Conservation (phyloP, 345 rosid genomes). For the Populus tremula region DNA sequence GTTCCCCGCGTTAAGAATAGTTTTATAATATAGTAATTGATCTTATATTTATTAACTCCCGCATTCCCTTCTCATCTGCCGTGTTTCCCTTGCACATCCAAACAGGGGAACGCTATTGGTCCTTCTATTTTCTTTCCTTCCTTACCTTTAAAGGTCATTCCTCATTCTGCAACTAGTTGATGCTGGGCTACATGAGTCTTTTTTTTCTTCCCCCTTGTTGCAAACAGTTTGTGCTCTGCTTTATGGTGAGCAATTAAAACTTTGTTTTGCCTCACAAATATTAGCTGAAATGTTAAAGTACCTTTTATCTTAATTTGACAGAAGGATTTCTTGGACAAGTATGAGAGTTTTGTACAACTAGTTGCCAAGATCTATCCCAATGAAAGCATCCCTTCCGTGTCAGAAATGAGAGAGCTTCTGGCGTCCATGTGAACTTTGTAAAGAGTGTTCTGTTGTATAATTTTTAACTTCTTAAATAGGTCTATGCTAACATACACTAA, state of each 20-base stretch:
- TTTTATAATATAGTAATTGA: background rate
- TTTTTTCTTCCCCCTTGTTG: background rate
- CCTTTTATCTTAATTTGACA: conserved; percentile 31
- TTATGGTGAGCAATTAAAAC: background rate
- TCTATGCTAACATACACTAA: conserved; percentile 22
- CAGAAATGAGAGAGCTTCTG: conserved; percentile 76
- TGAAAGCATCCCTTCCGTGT: conserved; percentile 65
- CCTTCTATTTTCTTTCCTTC: background rate
- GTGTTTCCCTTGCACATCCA: background rate
- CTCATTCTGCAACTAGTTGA: background rate
- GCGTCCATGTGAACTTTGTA: conserved; percentile 66
- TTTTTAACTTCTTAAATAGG: background rate
- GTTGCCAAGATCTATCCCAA: conserved; percentile 84
- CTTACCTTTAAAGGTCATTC: background rate
- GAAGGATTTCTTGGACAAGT: conserved; percentile 95
- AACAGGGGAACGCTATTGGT: background rate
- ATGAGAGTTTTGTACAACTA: conserved; percentile 83
- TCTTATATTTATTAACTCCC: background rate
- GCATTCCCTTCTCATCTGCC: background rate
- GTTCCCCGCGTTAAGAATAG: background rate
- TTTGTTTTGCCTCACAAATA: background rate
- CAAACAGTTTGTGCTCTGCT: background rate
- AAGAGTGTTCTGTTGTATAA: conserved; percentile 13
- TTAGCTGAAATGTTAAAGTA: background rate
- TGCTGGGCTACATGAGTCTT: background rate